Evolutionary conservation across 2,329 filamentous ascomycete genomes (phyloP).

Genomic region (Diaporthe eres): DNA sequence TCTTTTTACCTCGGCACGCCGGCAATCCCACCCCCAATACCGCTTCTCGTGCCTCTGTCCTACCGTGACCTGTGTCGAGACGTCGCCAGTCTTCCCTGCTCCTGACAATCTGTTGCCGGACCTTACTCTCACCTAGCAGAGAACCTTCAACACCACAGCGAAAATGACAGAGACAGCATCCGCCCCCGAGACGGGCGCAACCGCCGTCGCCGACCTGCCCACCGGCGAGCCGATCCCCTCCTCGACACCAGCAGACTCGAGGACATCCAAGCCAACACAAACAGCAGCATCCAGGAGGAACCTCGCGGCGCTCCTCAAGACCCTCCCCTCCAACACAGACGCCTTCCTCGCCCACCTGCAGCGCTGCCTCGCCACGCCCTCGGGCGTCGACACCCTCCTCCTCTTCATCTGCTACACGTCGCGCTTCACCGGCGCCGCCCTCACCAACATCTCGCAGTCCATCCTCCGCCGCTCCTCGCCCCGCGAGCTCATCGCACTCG

Average conservation of each 20-base stretch:
- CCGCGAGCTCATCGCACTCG: slow-evolving; percentile 66
- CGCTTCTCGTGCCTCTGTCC: not conserved
- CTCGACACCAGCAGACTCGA: slow-evolving; percentile 41
- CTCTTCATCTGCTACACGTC: slow-evolving; percentile 78
- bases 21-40: slow-evolving; percentile 16
- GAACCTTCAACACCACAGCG: not conserved
- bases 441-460: slow-evolving; percentile 68
- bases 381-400: slow-evolving; percentile 79
- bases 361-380: slow-evolving; percentile 76
- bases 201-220: slow-evolving; percentile 52
- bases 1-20: slow-evolving; percentile 25
- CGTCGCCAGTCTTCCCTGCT: not conserved
- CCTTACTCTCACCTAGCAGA: not conserved
- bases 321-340: slow-evolving; percentile 60
- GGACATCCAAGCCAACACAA: slow-evolving; percentile 37
- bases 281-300: slow-evolving; percentile 43
- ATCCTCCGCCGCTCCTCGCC: slow-evolving; percentile 66
- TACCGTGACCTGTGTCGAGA: not conserved
- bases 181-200: slow-evolving; percentile 32
- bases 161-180: slow-evolving; percentile 40
- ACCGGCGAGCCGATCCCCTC: slow-evolving; percentile 54
- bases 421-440: slow-evolving; percentile 66
- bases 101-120: not conserved
- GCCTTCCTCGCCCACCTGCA: slow-evolving; percentile 69
- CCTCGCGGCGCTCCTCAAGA: slow-evolving; percentile 49